These are phyloP conservation scores for Kodamaea alishanica DNA, from an alignment of 1,139 yeast genomes.

Conservation along the genomic window DNA sequence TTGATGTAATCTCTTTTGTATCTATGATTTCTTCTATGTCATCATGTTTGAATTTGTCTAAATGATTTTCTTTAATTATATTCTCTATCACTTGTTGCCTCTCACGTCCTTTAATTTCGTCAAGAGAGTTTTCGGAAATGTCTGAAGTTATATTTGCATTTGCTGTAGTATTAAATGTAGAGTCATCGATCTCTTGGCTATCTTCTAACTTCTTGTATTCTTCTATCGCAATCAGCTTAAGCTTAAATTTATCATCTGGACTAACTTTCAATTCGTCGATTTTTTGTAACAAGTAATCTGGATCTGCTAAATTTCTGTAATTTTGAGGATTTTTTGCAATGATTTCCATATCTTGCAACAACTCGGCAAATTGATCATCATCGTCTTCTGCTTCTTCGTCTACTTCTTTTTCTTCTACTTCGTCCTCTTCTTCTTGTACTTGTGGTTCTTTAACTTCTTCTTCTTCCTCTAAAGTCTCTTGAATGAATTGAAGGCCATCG, in stretches of 20 bases:
- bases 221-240: slow-evolving; percentile 28
- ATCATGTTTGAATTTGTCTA: slow-evolving; percentile 4
- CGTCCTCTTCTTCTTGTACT: slow-evolving; percentile 5
- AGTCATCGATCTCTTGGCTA: slow-evolving; percentile 3
- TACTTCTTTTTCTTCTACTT: not conserved
- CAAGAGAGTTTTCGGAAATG: slow-evolving; percentile 9
- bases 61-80: slow-evolving; percentile 15
- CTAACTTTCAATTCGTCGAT: slow-evolving; percentile 39
- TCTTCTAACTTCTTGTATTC: slow-evolving; percentile 12
- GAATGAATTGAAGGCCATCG: not conserved
- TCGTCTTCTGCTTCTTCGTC: slow-evolving; percentile 13
- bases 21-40: not conserved
- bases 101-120: slow-evolving; percentile 7
- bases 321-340: slow-evolving; percentile 7
- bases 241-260: slow-evolving; percentile 49
- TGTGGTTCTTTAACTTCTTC: not conserved
- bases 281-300: slow-evolving; percentile 23
- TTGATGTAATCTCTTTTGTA: slow-evolving; percentile 2
- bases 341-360: slow-evolving; percentile 52
- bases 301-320: slow-evolving; percentile 9
- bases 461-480: slow-evolving; percentile 1
- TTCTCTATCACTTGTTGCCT: slow-evolving; percentile 13
- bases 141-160: slow-evolving; percentile 7
- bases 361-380: slow-evolving; percentile 37
- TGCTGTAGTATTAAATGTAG: not conserved